These are phyloP conservation scores for Trichoderma pleuroti DNA, from an alignment of 2,329 filamentous ascomycete species.

Conservation along the genomic window DNA sequence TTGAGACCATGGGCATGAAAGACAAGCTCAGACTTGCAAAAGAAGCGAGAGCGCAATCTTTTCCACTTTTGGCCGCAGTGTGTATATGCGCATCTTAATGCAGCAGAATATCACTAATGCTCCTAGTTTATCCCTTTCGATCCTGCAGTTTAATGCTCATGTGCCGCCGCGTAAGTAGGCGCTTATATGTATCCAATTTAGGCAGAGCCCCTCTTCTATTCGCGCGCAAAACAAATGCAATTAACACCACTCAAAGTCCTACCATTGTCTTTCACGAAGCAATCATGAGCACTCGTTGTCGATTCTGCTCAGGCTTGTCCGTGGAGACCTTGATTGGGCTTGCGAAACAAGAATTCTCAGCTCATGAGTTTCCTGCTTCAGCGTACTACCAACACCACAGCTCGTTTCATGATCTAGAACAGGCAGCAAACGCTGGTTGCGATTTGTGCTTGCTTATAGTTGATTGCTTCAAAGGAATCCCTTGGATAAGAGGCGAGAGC, in stretches of 20 bases:
- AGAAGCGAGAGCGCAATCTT: too few species aligned
- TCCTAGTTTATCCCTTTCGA: too few species aligned
- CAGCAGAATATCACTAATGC: background rate
- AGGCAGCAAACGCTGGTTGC: background rate
- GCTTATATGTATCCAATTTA: background rate
- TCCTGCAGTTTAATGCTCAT: background rate
- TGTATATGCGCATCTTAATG: too few species aligned
- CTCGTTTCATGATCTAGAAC: slow-evolving; percentile 6
- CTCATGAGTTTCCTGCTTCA: background rate
- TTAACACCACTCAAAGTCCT: background rate
- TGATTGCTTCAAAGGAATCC: slow-evolving; percentile 3
- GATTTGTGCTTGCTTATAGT: slow-evolving; percentile 10
- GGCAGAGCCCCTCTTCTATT: background rate
- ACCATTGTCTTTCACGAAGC: background rate
- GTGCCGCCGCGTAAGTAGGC: too few species aligned
- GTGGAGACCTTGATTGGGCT: background rate
- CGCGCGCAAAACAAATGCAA: background rate
- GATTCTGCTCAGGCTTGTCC: background rate
- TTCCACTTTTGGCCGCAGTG: too few species aligned
- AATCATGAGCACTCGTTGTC: background rate
- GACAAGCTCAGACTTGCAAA: too few species aligned
- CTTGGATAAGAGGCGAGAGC: background rate
- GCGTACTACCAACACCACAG: slow-evolving; percentile 9
- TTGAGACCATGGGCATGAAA: too few species aligned
- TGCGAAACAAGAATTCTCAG: background rate